Percentiles rank a stretch among this genome's conserved stretches.
These are phyloP conservation scores for Rhodotorula sp. DNA, from an alignment of 1,284 basidiomycete genomes.

Conservation along the genomic window DNA sequence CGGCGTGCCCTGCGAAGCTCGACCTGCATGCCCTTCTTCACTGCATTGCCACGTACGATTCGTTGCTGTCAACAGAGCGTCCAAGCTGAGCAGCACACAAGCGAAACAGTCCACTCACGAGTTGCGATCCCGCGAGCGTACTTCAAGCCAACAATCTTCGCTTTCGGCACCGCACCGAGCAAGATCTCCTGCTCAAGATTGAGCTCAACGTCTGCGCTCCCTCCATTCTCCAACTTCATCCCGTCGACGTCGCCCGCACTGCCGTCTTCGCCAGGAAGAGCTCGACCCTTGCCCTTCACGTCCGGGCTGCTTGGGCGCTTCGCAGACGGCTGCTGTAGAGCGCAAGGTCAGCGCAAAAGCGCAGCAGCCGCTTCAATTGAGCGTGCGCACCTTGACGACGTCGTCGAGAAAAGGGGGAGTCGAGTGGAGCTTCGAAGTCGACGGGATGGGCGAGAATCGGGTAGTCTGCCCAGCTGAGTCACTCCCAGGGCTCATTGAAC, in stretches of 20 bases:
- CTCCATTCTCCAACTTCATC: not conserved
- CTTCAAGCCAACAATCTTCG: conserved; percentile 34
- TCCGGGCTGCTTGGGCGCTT: conserved; percentile 1
- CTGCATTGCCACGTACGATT: not conserved
- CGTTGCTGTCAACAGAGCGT: not conserved
- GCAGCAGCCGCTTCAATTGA: not conserved
- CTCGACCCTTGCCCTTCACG: conserved; percentile 14
- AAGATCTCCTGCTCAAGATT: conserved; percentile 32
- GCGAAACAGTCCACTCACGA: conserved; percentile 30
- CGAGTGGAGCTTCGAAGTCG: not conserved
- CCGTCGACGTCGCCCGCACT: not conserved
- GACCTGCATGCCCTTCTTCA: conserved; percentile 22
- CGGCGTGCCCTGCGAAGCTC: conserved; percentile 27
- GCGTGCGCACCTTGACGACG: not conserved
- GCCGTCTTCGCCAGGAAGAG: not conserved
- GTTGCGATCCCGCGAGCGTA: conserved; percentile 25
- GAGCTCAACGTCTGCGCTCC: not conserved
- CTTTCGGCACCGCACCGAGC: conserved; percentile 17
- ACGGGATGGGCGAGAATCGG: not conserved
- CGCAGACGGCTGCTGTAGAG: not conserved
- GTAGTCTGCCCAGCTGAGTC: too few species aligned
- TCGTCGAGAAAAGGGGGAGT: too few species aligned
- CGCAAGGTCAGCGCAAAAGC: not conserved
- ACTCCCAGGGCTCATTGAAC: too few species aligned
- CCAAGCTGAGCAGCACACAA: not conserved